Evolutionary conservation across 306 rosid genomes (phyloP), one percentile per base, ranked within the genome.

Genomic region (Calophaca sinica): DNA sequence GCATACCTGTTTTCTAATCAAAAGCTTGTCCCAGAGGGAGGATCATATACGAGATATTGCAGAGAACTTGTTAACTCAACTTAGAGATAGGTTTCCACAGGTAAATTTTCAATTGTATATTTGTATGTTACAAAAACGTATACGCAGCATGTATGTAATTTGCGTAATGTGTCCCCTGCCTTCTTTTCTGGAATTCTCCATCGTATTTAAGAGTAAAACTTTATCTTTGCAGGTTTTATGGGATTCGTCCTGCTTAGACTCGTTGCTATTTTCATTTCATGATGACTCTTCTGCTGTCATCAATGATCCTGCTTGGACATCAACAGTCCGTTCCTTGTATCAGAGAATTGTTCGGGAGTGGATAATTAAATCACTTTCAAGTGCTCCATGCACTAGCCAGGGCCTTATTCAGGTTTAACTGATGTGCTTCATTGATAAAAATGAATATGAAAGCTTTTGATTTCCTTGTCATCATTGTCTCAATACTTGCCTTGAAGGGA

Each of bases 371-470:
- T 88, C 99, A 38, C 90, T 94, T 78, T 92, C 97, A 81, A 86
- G 83, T 79, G 92, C 99, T 75, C 97, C 99, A 38, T 92, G 99
- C 85, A 90, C 99, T 77, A 86, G 91, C 96, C 97, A 92, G 85
- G 99, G 99, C 87, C 99, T 94, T 82, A 88, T 94, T 55, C 97
- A 94, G 97, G 99, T 94, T 87, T 76, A 75, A 55, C 32, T 74
- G 73, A 80, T 78, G 79, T 72, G 50, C 55, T 70, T 48, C 55
- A 29, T 72, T 77, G 46, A 32, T 78, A 11, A 53, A 72, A 73
- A 26, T 26, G 13, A 73, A 42, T 61, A 38, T 60, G 9, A 42
- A 7, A 57, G 4, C 1, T 74, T 66, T 55, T 57, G 35, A 14
- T 70, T 63, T 49, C 62, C 28, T 66, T 70, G 48, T 72, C 70